Evolutionary conservation across 768 basidiomycete genomes (phyloP), one percentile per base, ranked within the genome.

Genomic region (Podaxis rugospora): DNA sequence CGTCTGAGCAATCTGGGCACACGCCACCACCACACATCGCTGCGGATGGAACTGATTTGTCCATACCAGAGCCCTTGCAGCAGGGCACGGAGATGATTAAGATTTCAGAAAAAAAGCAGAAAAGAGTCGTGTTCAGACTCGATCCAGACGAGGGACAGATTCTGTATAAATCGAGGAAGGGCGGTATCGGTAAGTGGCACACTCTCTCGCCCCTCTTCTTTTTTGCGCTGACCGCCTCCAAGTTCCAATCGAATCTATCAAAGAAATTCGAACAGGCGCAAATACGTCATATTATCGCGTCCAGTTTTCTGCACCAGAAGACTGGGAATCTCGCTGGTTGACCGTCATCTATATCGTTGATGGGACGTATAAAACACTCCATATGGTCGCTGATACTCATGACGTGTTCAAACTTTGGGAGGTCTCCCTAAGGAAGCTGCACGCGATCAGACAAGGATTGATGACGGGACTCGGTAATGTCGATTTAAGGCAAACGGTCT

Each of bases 221-320:
- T 56, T 59, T 47, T 39, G 47, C 58, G 23, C 42, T 37, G 21
- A 36, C 1, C 27, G 32, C 36, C n/a, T 44, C 56, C 25, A 44
- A 95, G 95, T 96, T 49, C 84, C 89, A 0, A 87, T 97, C 67
- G 92, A 92, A 69, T 81, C 83, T 65, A 91, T 97, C 72, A 90
- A 92, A 57, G 95, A 96, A 69, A 82, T 97, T 32, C 88, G 95
- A 14, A 80, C 86, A 0, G 90, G 88, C 13, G 68, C 80, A 4
- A 86, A 92, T 35, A 86, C 89, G 1, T 78, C 82, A 18, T 86
- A 88, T 70, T 88, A 92, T 68, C 85, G 88, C 56, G 79, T 83
- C 51, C 86, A 87, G 66, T 88, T 89, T 74, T 83, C 84, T 67
- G 78, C 86, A 42, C 76, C 89, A 0, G 72, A 78, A 51, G 82